Conservation (phyloP, 2,329 filamentous ascomycete genomes). For the Pestalotiopsis sp. region DNA sequence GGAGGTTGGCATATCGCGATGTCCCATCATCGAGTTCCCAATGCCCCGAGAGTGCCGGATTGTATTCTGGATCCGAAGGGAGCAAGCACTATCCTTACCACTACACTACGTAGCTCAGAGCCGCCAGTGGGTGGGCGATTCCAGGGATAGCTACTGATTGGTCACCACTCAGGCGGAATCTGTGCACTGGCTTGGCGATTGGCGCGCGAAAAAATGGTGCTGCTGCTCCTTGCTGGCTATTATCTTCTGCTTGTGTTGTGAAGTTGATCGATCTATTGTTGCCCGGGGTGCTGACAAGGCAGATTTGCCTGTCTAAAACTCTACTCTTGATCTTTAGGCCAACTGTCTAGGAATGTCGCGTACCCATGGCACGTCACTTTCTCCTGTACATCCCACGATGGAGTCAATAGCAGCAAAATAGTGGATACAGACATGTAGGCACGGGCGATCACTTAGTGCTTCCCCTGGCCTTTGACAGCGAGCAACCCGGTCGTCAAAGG, state of each 20-base stretch:
- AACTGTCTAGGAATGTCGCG: neutral
- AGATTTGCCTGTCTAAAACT: neutral
- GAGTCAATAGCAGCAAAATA: neutral
- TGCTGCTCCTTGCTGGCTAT: neutral
- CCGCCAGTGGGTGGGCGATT: neutral
- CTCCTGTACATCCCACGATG: neutral
- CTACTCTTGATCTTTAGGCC: neutral
- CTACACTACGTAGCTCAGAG: neutral
- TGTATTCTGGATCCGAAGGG: neutral
- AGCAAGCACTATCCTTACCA: neutral
- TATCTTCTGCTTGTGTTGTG: neutral
- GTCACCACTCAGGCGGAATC: neutral
- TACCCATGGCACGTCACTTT: neutral
- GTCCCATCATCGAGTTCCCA: slow-evolving; percentile 7
- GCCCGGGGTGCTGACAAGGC: neutral
- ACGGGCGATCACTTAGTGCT: neutral
- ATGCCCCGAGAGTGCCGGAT: slow-evolving; percentile 4
- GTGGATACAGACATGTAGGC: neutral
- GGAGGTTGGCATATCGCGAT: slow-evolving; percentile 1
- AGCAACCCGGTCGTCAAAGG: neutral
- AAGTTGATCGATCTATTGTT: neutral
- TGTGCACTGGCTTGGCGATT: neutral
- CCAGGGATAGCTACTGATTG: neutral
- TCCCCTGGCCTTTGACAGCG: neutral
- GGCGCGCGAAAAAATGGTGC: neutral